Conservation (phyloP, 371 early-diverging fungal genomes). For the Mortierella sp. region DNA sequence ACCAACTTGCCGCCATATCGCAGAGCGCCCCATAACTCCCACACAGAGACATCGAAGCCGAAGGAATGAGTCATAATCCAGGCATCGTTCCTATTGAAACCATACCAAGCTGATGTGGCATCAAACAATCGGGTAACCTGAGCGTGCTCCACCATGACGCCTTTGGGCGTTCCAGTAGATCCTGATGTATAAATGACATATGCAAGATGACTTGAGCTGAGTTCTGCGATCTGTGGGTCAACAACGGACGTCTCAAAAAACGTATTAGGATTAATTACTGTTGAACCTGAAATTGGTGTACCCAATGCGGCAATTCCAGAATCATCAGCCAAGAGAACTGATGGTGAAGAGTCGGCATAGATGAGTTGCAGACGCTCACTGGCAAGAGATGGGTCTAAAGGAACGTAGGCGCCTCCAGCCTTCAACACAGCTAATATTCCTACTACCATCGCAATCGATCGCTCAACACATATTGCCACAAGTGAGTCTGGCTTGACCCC, state of each 20-base stretch:
- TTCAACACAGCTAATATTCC: conserved; percentile 14
- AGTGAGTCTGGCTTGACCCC: conserved; percentile 7
- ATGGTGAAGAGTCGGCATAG: conserved; percentile 7
- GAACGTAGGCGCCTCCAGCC: conserved; percentile 22
- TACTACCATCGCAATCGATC: conserved; percentile 13
- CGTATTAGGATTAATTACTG: conserved; percentile 14
- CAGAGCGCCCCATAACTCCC: conserved; percentile 11
- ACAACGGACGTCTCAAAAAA: too few species aligned
- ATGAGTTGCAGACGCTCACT: neutral
- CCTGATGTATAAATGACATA: conserved; percentile 64
- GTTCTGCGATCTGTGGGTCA: neutral
- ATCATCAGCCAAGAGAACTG: conserved; percentile 1
- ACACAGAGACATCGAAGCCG: conserved; percentile 16
- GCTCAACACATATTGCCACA: conserved; percentile 15
- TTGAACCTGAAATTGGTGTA: neutral
- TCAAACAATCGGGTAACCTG: neutral
- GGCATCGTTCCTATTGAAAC: neutral
- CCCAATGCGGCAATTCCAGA: neutral
- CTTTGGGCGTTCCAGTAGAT: conserved; percentile 67
- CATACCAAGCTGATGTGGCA: neutral
- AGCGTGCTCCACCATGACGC: conserved; percentile 57
- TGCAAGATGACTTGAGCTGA: conserved; percentile 12
- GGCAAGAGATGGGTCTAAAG: conserved; percentile 8
- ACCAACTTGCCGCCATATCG: conserved; percentile 11
- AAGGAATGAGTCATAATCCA: neutral